Evolutionary conservation across 106 monocot genomes (phyloP).

Genomic region (Triglochin maritima): DNA sequence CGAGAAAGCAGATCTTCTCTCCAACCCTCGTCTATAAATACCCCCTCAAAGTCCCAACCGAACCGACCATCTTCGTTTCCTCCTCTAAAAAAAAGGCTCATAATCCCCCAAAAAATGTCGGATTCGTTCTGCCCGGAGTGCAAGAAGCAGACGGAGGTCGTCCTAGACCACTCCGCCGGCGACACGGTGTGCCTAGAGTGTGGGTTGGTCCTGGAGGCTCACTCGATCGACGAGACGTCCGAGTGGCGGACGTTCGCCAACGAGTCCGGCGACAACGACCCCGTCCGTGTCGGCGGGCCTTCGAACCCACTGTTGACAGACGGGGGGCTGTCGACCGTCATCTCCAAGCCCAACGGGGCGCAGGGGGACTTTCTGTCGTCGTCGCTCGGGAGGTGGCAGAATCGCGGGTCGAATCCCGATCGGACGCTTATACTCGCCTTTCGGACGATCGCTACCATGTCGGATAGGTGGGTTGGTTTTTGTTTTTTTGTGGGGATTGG

Average conservation of each 20-base stretch:
- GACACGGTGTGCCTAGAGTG: slow-evolving; percentile 64
- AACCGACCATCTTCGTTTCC: no score
- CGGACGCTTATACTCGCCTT: slow-evolving; percentile 27
- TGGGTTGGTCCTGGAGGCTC: slow-evolving; percentile 50
- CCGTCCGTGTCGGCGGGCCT: slow-evolving; percentile 53
- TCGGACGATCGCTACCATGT: slow-evolving; percentile 44
- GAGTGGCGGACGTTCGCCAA: slow-evolving; percentile 63
- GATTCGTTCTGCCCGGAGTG: slow-evolving; percentile 25
- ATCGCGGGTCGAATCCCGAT: slow-evolving; percentile 36
- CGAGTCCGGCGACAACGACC: slow-evolving; percentile 52
- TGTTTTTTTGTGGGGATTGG: no score
- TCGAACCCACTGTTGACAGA: slow-evolving; percentile 47
- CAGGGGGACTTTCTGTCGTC: slow-evolving; percentile 34
- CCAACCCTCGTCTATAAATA: no score
- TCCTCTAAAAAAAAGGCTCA: no score
- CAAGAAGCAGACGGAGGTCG: slow-evolving; percentile 21
- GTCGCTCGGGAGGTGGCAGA: slow-evolving; percentile 45
- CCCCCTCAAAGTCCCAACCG: no score
- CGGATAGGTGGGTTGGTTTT: slow-evolving; percentile 29
- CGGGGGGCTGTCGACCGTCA: slow-evolving; percentile 47
- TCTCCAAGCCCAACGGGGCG: slow-evolving; percentile 42
- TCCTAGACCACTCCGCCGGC: slow-evolving; percentile 36
- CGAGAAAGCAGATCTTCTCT: no score
- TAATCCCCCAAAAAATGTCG: not conserved
- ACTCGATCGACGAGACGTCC: slow-evolving; percentile 56